Percentiles rank a stretch among this genome's conserved stretches.
Conservation (phyloP, 139 green algal species). For the Chlorella sp. region DNA sequence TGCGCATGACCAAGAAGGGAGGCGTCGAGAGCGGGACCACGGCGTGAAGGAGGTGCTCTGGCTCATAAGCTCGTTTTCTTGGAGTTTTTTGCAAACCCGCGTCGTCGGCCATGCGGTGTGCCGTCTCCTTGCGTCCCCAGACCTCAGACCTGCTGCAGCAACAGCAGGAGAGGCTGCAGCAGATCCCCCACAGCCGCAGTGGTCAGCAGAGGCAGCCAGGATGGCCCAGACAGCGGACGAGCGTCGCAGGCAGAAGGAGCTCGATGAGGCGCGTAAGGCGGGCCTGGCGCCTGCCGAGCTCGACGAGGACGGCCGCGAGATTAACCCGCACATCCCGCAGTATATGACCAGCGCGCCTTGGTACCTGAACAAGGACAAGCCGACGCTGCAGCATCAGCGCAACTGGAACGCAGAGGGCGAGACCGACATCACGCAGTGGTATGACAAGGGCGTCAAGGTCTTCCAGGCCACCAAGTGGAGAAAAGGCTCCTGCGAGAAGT, state of each 20-base stretch:
- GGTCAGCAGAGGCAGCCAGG: too few species aligned
- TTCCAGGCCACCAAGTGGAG: conserved; percentile 93
- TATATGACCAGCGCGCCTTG: conserved; percentile 96
- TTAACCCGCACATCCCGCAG: conserved; percentile 99
- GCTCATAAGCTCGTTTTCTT: too few species aligned
- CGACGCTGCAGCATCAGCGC: conserved; percentile 95
- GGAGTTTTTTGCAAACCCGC: background rate
- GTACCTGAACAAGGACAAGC: conserved; percentile 88
- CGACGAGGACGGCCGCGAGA: conserved; percentile 97
- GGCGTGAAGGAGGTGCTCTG: too few species aligned
- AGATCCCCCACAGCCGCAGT: too few species aligned
- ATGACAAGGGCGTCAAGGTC: conserved; percentile 86
- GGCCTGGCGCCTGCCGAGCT: conserved; percentile 86
- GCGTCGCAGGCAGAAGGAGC: conserved; percentile 7
- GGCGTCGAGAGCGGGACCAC: conserved; percentile 13
- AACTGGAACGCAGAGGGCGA: conserved; percentile 76
- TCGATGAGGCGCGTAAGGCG: conserved; percentile 96
- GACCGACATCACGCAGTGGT: conserved; percentile 67
- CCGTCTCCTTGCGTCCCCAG: too few species aligned
- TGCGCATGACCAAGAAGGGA: conserved; percentile 34
- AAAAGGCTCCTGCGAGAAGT: conserved; percentile 98
- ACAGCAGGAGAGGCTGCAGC: too few species aligned
- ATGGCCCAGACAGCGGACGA: conserved; percentile 4
- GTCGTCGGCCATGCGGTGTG: too few species aligned
- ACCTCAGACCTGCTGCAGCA: too few species aligned